These are phyloP conservation scores for Clonostachys sp. DNA, from an alignment of 2,329 filamentous ascomycete species.

Conservation along the genomic window DNA sequence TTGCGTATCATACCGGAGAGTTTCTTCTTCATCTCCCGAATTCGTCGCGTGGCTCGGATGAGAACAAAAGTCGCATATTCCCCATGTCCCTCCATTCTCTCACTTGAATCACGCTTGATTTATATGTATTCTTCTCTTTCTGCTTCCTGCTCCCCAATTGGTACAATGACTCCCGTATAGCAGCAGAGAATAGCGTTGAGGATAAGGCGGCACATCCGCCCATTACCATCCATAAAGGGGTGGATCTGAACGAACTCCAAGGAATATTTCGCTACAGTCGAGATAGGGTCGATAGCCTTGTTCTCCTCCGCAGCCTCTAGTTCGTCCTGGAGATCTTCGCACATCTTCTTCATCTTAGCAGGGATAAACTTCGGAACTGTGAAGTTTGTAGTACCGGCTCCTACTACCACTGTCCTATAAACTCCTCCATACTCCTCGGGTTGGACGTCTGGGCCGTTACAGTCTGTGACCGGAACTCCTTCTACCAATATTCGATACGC, in stretches of 20 bases:
- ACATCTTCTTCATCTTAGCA: slow-evolving; percentile 16
- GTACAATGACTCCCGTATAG: slow-evolving; percentile 12
- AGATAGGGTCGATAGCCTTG: slow-evolving; percentile 16
- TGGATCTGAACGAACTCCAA: slow-evolving; percentile 27
- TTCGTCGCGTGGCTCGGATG: background rate
- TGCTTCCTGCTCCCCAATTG: slow-evolving; percentile 11
- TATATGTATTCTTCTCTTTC: slow-evolving; percentile 11
- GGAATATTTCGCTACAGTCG: slow-evolving; percentile 17
- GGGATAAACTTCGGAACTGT: slow-evolving; percentile 14
- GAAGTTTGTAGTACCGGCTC: slow-evolving; percentile 18
- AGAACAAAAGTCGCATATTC: background rate
- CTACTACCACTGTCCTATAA: slow-evolving; percentile 13
- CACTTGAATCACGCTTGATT: slow-evolving; percentile 1
- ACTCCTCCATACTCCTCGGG: slow-evolving; percentile 14
- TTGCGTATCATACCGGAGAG: background rate
- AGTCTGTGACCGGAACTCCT: slow-evolving; percentile 2
- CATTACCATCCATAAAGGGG: slow-evolving; percentile 32
- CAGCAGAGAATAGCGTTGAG: slow-evolving; percentile 26
- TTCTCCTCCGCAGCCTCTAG: slow-evolving; percentile 1
- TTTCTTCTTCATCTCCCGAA: background rate
- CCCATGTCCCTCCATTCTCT: background rate
- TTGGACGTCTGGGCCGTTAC: background rate
- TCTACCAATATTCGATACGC: slow-evolving; percentile 10
- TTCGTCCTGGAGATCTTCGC: slow-evolving; percentile 9
- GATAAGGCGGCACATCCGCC: slow-evolving; percentile 26